Evolutionary conservation across 2,329 filamentous ascomycete species (phyloP), one percentile per base, ranked within the genome.

Genomic region (Aspergillus sclerotialis): DNA sequence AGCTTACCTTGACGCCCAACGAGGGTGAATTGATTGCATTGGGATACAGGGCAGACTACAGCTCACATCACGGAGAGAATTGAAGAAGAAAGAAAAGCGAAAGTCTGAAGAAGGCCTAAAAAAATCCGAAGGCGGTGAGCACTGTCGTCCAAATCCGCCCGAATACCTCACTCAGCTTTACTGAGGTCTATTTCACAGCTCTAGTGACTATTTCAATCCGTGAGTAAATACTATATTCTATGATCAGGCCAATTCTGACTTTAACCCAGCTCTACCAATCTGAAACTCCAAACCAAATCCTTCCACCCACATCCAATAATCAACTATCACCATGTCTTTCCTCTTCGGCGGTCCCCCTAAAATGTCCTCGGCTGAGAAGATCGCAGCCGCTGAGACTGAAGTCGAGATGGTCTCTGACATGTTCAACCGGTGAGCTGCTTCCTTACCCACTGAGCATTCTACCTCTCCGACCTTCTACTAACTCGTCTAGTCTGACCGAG

Each of bases 381-480:
- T 98, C 64, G 84, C 86, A 55, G 85, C 87, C 55, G 89, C 93
- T 53, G 90, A 98, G 72, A 83, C 87, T 50, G 93, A 98, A 72
- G 87, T 96, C 67, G 92, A 95, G 69, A 89, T 96, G 74, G 80
- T 95, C 52, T 86, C 88, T 43, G 89, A 95, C 66, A 95, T 96
- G 82, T 94, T 94, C 76, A 90, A 88, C 72, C 85, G 92, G 92
- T 96, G 78, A 42, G 65, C 30, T 35, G 18, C 29, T 28, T 33
- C 9, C 4, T 13, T 24, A 9, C 10, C 16, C 35, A 7, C 17
- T 16, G 4, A 14, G 13, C 11, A 14, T 12, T 13, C 17, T 41
- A 45, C n/a, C n/a, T n/a, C n/a, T n/a, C n/a, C n/a, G n/a, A n/a
- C n/a, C n/a, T n/a, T 12, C n/a, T 17, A 21, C 28, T 33, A 13